phyloP scores from a whole-genome alignment of 75 land plant genomes.

The Sequoiadendron giganteum region DNA sequence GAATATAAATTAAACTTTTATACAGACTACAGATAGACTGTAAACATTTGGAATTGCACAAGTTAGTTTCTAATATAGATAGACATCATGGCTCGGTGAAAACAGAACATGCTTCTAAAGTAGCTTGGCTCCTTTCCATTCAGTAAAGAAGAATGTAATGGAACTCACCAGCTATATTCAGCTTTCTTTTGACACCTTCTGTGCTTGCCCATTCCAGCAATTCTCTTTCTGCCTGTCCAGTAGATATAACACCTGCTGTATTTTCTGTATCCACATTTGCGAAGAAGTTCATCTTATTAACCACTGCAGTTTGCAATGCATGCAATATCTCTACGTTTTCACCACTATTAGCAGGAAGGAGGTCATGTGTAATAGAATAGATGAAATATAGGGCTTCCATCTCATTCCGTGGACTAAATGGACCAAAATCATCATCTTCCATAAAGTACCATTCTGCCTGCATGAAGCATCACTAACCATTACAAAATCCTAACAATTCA shows the following conservation, averaged over 20 bases:
- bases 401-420: slow-evolving; percentile 63
- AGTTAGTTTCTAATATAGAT: neutral
- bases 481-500: neutral
- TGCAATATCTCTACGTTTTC: slow-evolving; percentile 15
- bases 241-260: slow-evolving; percentile 11
- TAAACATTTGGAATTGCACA: neutral
- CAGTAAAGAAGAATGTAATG: neutral
- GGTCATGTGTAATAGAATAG: slow-evolving; percentile 16
- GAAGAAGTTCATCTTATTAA: slow-evolving; percentile 24
- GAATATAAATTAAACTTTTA: neutral
- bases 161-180: slow-evolving; percentile 59
- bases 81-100: neutral
- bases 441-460: slow-evolving; percentile 63
- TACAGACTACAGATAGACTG: neutral
- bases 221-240: slow-evolving; percentile 30
- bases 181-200: slow-evolving; percentile 52
- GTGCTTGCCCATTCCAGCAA: slow-evolving; percentile 57
- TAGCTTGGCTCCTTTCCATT: neutral
- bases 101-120: neutral
- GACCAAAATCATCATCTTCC: slow-evolving; percentile 33
- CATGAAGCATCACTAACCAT: slow-evolving; percentile 3
- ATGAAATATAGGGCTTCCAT: slow-evolving; percentile 48
- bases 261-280: slow-evolving; percentile 10
- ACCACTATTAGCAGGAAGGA: neutral
- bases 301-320: slow-evolving; percentile 14